Conservation (phyloP, 306 rosid genomes). For the Lathyrus tuberosus region DNA sequence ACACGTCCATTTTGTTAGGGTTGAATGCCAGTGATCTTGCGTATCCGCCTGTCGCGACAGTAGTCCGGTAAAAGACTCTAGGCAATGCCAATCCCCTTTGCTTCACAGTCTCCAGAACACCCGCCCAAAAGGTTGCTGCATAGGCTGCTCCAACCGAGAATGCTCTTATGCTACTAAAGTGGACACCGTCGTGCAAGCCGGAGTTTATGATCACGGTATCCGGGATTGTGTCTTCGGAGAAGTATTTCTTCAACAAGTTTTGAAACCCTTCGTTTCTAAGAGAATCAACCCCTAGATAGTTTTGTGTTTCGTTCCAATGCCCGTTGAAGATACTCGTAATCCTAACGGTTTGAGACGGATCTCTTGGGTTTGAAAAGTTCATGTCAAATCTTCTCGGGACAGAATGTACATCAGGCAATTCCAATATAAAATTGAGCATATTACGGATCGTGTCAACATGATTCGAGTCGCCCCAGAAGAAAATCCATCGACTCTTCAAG, state of each 20-base stretch:
- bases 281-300: constrained; percentile 86
- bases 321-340: constrained; percentile 97
- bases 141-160: constrained; percentile 68
- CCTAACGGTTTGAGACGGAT: constrained; percentile 72
- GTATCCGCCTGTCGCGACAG: constrained; percentile 90
- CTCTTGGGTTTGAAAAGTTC: constrained; percentile 78
- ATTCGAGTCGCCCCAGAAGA: constrained; percentile 99
- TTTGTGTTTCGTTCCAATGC: constrained; percentile 91
- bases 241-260: constrained; percentile 60
- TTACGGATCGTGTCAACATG: constrained; percentile 92
- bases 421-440: constrained; percentile 76
- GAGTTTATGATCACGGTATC: constrained; percentile 90
- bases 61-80: constrained; percentile 71
- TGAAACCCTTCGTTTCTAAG: constrained; percentile 73
- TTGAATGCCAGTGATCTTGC: constrained; percentile 81
- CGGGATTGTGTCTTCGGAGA: constrained; percentile 71
- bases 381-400: constrained; percentile 86
- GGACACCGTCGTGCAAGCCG: constrained; percentile 88
- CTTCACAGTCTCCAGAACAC: constrained; percentile 57
- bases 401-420: constrained; percentile 65
- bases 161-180: constrained; percentile 67
- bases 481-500: constrained; percentile 77
- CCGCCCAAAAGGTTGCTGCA: constrained; percentile 90
- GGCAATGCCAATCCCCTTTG: constrained; percentile 70
- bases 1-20: constrained; percentile 92